A percentile compares a stretch with the other conserved stretches of the same genome.
Conservation (phyloP, 2,329 filamentous ascomycete species). For the Onygena corvina region DNA sequence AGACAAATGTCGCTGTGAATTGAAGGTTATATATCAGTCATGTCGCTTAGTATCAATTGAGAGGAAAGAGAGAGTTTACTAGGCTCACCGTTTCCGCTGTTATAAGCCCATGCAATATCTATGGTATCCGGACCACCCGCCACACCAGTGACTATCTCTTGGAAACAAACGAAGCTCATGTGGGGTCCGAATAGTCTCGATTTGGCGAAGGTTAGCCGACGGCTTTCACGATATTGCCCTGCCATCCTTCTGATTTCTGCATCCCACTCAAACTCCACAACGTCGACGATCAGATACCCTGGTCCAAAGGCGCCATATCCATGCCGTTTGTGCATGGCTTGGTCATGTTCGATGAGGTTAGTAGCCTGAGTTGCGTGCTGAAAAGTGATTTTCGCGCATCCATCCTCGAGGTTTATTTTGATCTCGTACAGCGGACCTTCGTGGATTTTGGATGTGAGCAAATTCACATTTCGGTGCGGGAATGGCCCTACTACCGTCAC, state of each 20-base stretch:
- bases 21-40: constrained; percentile 8
- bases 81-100: constrained; percentile 32
- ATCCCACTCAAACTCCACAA: constrained; percentile 25
- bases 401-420: constrained; percentile 22
- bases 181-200: constrained; percentile 28
- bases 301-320: constrained; percentile 27
- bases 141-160: constrained; percentile 24
- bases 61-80: background rate
- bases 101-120: constrained; percentile 34
- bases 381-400: constrained; percentile 28
- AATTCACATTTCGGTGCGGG: constrained; percentile 16
- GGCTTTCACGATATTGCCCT: constrained; percentile 27
- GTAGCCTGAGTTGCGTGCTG: constrained; percentile 28
- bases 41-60: background rate
- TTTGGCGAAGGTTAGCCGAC: constrained; percentile 32
- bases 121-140: constrained; percentile 27
- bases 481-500: constrained; percentile 20
- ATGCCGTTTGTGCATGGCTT: constrained; percentile 19
- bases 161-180: constrained; percentile 26
- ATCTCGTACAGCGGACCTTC: constrained; percentile 33
- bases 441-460: constrained; percentile 27
- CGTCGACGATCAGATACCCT: constrained; percentile 22
- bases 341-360: constrained; percentile 25
- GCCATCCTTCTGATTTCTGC: constrained; percentile 28
- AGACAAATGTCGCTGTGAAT: constrained; percentile 28